phyloP scores from a whole-genome alignment of 139 green algal species.

The Spirogloea muscicola region DNA sequence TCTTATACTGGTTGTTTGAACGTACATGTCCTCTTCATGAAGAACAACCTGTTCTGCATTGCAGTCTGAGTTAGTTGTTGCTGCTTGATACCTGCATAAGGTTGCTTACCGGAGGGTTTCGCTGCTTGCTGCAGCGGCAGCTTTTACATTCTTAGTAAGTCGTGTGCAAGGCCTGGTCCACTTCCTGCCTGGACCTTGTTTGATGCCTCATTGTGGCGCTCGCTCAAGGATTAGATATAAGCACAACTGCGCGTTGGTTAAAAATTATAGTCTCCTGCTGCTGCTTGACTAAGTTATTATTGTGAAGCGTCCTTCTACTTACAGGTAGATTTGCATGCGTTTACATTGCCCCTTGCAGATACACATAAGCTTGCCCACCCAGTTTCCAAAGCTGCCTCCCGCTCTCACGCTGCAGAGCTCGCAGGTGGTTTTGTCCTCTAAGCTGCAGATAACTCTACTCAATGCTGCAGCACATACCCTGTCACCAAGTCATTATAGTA shows the following conservation, averaged over 20 bases:
- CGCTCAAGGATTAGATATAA: background rate
- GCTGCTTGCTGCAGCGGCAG: background rate
- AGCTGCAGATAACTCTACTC: no score
- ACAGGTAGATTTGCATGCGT: background rate
- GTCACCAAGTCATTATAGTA: no score
- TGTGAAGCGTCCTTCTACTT: background rate
- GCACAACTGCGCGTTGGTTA: constrained; percentile 1
- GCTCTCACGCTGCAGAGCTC: constrained; percentile 12
- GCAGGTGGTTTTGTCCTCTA: no score
- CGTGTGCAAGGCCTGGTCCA: background rate
- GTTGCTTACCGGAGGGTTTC: no score
- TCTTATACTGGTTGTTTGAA: no score
- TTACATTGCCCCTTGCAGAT: background rate
- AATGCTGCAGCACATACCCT: no score
- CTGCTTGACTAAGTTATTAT: background rate
- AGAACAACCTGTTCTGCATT: no score
- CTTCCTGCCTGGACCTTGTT: background rate
- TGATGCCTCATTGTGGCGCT: background rate
- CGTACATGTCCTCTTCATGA: no score
- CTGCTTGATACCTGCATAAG: no score
- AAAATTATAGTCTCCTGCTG: background rate
- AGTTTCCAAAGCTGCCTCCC: constrained; percentile 7
- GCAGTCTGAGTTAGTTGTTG: no score
- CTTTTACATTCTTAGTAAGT: background rate
- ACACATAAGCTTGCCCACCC: background rate